These are phyloP conservation scores for Calocybe indica DNA, from an alignment of 768 basidiomycete genomes.

Conservation along the genomic window DNA sequence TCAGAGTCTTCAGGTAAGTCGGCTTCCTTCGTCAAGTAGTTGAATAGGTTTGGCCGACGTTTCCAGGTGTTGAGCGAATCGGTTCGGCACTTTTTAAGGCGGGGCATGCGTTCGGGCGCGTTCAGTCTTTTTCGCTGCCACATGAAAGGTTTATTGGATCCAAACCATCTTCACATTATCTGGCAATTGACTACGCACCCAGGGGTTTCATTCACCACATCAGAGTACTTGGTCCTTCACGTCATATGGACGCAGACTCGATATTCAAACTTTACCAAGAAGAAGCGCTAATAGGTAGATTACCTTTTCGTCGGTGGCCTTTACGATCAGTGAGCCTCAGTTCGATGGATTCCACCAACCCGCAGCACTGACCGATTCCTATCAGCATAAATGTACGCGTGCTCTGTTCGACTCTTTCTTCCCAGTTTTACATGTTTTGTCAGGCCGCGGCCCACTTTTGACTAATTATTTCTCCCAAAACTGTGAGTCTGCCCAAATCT, in stretches of 20 bases:
- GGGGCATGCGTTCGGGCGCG: conserved; percentile 16
- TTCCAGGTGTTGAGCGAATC: conserved; percentile 24
- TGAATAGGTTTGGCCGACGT: neutral
- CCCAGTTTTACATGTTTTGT: neutral
- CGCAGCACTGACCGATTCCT: conserved; percentile 6
- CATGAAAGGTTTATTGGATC: conserved; percentile 29
- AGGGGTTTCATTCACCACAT: conserved; percentile 67
- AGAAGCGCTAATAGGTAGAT: conserved; percentile 47
- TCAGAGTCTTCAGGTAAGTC: no score
- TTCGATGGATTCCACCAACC: neutral
- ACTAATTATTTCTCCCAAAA: conserved; percentile 87
- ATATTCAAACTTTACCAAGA: conserved; percentile 65
- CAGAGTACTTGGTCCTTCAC: conserved; percentile 30
- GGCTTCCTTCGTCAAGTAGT: neutral
- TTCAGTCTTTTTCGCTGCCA: conserved; percentile 48
- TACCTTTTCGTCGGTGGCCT: conserved; percentile 70
- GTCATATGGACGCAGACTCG: conserved; percentile 42
- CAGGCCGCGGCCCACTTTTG: conserved; percentile 64
- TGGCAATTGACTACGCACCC: neutral
- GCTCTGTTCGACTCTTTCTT: neutral
- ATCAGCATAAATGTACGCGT: conserved; percentile 66
- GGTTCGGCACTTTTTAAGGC: conserved; percentile 15
- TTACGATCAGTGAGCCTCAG: conserved; percentile 48
- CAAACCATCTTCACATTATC: neutral
- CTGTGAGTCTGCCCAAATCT: conserved; percentile 35